These are phyloP conservation scores for Erysimum cheiri DNA, from an alignment of 441 rosid species.

Conservation along the genomic window DNA sequence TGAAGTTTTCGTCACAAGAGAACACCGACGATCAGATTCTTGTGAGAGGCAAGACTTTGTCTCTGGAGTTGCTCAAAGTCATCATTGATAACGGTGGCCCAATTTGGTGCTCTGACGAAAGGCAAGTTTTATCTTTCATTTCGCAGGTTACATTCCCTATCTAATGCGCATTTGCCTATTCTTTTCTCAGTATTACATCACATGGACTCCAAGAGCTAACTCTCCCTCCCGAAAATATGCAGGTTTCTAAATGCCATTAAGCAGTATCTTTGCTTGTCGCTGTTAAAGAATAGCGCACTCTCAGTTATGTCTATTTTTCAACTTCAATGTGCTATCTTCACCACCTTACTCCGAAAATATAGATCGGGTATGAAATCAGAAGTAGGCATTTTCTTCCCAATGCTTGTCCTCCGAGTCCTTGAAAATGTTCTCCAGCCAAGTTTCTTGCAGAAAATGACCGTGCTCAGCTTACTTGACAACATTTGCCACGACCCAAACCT, in stretches of 20 bases:
- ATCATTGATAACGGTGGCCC: conserved; percentile 81
- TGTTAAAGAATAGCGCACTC: conserved; percentile 94
- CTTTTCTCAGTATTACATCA: not conserved
- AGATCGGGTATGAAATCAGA: conserved; percentile 90
- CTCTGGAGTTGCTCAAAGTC: conserved; percentile 90
- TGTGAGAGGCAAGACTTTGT: conserved; percentile 87
- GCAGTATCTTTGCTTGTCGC: conserved; percentile 89
- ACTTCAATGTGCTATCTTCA: conserved; percentile 93
- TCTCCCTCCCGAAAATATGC: conserved; percentile 43
- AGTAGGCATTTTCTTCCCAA: conserved; percentile 96
- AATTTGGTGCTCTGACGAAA: conserved; percentile 79
- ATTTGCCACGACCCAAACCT: conserved; percentile 80
- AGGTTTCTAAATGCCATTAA: conserved; percentile 91
- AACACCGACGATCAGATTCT: conserved; percentile 91
- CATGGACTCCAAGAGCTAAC: conserved; percentile 21
- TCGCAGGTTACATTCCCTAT: conserved; percentile 27
- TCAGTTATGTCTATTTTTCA: conserved; percentile 97
- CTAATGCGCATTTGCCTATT: conserved; percentile 26
- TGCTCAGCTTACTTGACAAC: conserved; percentile 86
- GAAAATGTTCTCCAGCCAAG: conserved; percentile 99
- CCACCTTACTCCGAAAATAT: conserved; percentile 70
- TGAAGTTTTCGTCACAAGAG: conserved; percentile 92
- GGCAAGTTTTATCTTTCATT: conserved; percentile 59
- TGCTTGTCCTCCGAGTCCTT: conserved; percentile 95
- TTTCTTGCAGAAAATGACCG: conserved; percentile 96